Percentiles rank a stretch among this genome's conserved stretches.
Conservation (phyloP, 225 moss, liverwort and hornwort species). For the Anthoceros angustus region DNA sequence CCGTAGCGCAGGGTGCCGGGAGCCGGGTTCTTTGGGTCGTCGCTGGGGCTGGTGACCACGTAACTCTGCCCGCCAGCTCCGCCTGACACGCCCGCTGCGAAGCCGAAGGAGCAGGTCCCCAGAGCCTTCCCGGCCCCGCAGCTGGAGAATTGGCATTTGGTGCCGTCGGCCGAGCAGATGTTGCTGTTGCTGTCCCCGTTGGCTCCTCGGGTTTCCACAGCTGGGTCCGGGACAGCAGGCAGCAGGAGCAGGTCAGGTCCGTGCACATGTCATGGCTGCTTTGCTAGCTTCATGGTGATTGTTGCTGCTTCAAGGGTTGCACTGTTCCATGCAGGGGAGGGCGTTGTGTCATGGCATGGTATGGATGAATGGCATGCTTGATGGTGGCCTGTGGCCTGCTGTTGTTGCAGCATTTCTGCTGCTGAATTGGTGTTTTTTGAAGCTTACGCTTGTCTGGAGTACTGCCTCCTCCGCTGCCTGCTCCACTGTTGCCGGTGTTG, state of each 20-base stretch:
- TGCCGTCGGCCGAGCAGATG: constrained; percentile 28
- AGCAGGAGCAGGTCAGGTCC: not conserved
- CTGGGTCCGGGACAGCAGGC: not conserved
- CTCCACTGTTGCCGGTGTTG: not conserved
- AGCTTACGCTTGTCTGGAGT: not conserved
- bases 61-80: constrained; percentile 47
- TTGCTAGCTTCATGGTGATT: not conserved
- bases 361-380: not conserved
- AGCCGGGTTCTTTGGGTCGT: constrained; percentile 32
- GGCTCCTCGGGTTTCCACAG: not conserved
- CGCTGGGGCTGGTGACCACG: constrained; percentile 32
- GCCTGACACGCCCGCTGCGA: constrained; percentile 50
- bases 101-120: constrained; percentile 43
- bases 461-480: not conserved
- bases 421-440: not conserved
- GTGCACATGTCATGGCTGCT: not conserved
- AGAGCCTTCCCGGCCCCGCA: constrained; percentile 58
- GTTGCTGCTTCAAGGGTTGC: not conserved
- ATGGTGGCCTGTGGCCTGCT: not conserved
- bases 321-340: not conserved
- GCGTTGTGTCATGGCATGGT: not conserved
- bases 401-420: not conserved
- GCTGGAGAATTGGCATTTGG: constrained; percentile 44
- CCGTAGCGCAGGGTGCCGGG: constrained; percentile 52
- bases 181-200: not conserved